These are phyloP conservation scores for Rhinocladiella similis DNA, from an alignment of 2,329 filamentous ascomycete species.

Conservation along the genomic window DNA sequence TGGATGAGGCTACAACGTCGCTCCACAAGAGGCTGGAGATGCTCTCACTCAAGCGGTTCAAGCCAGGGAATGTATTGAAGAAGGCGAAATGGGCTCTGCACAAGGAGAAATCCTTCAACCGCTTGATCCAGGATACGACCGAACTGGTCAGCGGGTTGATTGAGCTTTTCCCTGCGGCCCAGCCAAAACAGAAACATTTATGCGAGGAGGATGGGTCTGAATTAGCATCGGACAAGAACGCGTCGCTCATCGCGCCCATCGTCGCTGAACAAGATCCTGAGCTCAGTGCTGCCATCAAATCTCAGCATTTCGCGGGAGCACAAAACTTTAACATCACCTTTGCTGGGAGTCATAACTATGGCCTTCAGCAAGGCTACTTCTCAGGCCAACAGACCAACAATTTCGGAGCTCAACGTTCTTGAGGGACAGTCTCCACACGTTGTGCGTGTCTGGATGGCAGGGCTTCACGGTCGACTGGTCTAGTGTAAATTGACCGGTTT, in stretches of 20 bases:
- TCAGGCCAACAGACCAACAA: constrained; percentile 35
- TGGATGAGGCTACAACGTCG: constrained; percentile 22
- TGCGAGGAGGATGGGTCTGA: constrained; percentile 26
- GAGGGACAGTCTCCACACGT: too few relatives aligned
- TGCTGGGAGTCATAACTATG: constrained; percentile 35
- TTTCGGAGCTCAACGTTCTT: constrained; percentile 1
- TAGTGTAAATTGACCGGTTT: too few relatives aligned
- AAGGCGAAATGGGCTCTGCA: constrained; percentile 34
- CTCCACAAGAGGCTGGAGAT: constrained; percentile 33
- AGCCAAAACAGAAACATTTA: constrained; percentile 26
- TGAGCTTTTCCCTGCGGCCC: constrained; percentile 32
- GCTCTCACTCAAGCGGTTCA: constrained; percentile 32
- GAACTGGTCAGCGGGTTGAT: constrained; percentile 31
- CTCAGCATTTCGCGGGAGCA: constrained; percentile 22
- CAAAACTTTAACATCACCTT: constrained; percentile 5
- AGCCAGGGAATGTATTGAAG: constrained; percentile 26
- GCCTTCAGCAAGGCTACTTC: constrained; percentile 33
- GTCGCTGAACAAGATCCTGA: constrained; percentile 6
- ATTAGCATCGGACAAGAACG: constrained; percentile 10
- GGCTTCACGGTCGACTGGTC: too few relatives aligned
- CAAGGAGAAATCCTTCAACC: constrained; percentile 32
- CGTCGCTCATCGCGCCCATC: background rate
- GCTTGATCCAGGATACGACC: constrained; percentile 35
- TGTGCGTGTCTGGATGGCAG: too few relatives aligned
- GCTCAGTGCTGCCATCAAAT: constrained; percentile 9